Conservation (phyloP, 257 asterid species). For the Capsicum chinense region DNA sequence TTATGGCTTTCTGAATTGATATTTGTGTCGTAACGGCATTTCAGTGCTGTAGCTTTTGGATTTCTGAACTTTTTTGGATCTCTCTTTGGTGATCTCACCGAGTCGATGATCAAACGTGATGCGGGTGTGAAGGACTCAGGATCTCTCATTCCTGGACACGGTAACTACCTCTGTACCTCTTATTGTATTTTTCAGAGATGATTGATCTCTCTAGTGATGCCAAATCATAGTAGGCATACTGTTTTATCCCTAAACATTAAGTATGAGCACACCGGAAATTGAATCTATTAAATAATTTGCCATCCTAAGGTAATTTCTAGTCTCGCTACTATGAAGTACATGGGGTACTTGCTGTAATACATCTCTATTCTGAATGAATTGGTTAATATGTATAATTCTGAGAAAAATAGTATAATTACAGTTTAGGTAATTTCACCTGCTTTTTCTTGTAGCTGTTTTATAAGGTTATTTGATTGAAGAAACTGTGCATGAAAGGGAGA, state of each 20-base stretch:
- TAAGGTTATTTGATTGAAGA: constrained; percentile 12
- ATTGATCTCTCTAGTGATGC: constrained; percentile 3
- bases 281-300: background rate
- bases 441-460: background rate
- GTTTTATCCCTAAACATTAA: background rate
- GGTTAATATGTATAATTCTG: background rate
- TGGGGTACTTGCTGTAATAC: background rate
- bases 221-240: constrained; percentile 5
- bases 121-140: constrained; percentile 99
- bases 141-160: constrained; percentile 96
- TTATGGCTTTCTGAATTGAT: background rate
- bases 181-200: background rate
- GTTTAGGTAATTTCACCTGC: background rate
- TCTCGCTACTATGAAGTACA: background rate
- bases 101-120: constrained; percentile 98
- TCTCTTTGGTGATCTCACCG: constrained; percentile 89
- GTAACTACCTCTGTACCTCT: constrained; percentile 46
- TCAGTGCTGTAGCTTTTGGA: constrained; percentile 88
- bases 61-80: constrained; percentile 86
- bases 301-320: constrained; percentile 18
- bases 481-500: background rate
- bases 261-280: background rate
- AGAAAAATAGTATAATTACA: background rate
- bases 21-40: constrained; percentile 21
- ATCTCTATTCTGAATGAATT: background rate